Evolutionary conservation across 225 moss, liverwort and hornwort species (phyloP).

Genomic region (Polytrichum commune): DNA sequence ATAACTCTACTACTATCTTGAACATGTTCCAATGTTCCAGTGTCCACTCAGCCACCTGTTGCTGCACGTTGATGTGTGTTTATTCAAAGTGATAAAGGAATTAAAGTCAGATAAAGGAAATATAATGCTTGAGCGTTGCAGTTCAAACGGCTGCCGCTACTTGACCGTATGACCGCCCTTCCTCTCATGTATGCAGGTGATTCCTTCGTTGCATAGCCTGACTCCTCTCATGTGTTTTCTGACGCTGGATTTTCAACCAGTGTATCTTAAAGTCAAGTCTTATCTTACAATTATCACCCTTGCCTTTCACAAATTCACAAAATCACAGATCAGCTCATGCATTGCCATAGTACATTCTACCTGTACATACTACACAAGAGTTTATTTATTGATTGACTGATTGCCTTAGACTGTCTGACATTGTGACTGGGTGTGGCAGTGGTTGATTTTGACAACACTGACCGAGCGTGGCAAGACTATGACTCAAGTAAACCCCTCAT

Average conservation of each 20-base stretch:
- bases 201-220: constrained; percentile 24
- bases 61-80: no score
- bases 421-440: constrained; percentile 30
- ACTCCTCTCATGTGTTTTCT: no score
- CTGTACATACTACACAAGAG: no score
- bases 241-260: no score
- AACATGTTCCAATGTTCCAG: not conserved
- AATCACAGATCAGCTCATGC: no score
- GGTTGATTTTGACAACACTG: constrained; percentile 92
- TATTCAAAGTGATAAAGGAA: no score
- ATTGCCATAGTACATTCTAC: no score
- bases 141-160: constrained; percentile 83
- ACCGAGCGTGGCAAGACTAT: constrained; percentile 83
- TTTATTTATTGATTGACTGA: no score
- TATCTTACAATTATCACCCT: not conserved
- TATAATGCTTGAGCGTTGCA: constrained; percentile 24
- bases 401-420: not conserved
- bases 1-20: no score
- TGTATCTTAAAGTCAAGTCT: not conserved
- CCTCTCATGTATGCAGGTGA: constrained; percentile 99
- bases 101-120: not conserved
- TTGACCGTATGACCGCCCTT: constrained; percentile 89
- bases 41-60: no score
- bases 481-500: constrained; percentile 56
- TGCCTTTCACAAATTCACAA: no score